These are phyloP conservation scores for Diplodia scrobiculata DNA, from an alignment of 2,329 filamentous ascomycete species.

Conservation along the genomic window DNA sequence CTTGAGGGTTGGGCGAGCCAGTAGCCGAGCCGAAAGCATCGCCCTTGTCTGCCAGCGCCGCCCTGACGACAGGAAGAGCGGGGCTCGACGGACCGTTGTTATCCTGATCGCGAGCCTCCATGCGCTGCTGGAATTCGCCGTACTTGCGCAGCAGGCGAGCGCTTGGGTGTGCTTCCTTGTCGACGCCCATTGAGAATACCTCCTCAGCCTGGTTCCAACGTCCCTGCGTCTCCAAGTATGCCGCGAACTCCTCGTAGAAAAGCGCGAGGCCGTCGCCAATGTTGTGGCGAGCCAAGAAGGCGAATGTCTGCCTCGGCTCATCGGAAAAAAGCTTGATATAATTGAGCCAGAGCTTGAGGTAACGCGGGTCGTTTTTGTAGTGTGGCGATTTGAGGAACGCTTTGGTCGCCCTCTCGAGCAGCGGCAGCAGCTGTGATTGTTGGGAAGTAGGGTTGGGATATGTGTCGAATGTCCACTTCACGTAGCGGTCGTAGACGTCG, in stretches of 20 bases:
- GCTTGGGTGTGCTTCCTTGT: constrained; percentile 79
- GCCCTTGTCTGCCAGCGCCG: constrained; percentile 80
- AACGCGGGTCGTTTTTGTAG: constrained; percentile 94
- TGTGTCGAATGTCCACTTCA: constrained; percentile 93
- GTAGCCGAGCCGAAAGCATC: constrained; percentile 69
- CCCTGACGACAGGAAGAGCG: constrained; percentile 78
- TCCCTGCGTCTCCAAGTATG: constrained; percentile 81
- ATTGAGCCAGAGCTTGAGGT: constrained; percentile 88
- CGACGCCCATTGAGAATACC: constrained; percentile 86
- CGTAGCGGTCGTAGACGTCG: constrained; percentile 93
- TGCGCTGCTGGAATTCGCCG: constrained; percentile 82
- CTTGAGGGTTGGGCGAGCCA: constrained; percentile 67
- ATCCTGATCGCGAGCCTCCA: constrained; percentile 66
- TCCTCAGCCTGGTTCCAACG: constrained; percentile 92
- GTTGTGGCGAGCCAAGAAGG: constrained; percentile 83
- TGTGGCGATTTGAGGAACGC: constrained; percentile 80
- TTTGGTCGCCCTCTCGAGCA: constrained; percentile 92
- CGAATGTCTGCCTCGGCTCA: constrained; percentile 86
- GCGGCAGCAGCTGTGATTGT: constrained; percentile 82
- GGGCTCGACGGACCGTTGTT: constrained; percentile 74
- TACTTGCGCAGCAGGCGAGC: constrained; percentile 86
- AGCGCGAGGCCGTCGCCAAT: constrained; percentile 86
- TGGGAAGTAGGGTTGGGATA: constrained; percentile 92
- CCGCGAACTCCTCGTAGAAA: constrained; percentile 96
- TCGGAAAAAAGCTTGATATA: constrained; percentile 94